These are phyloP conservation scores for slime mould (Dictyostelium discoideum) DNA, from an alignment of 78 protist genomes.

Conservation along the genomic window DNA sequence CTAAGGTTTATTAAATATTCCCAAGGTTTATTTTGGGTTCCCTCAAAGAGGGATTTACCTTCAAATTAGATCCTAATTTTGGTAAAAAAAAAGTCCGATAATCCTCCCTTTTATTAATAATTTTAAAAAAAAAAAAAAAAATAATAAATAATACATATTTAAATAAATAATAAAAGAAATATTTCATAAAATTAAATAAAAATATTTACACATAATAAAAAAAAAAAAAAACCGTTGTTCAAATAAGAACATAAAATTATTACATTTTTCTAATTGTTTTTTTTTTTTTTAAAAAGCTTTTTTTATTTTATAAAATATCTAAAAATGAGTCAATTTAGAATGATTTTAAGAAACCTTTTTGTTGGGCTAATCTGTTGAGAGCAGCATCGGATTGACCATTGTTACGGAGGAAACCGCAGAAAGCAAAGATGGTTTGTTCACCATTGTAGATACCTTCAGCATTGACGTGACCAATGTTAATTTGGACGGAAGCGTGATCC, in stretches of 20 bases:
- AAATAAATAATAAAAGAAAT: too few relatives aligned
- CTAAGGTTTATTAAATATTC: too few relatives aligned
- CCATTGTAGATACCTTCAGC: constrained; percentile 90
- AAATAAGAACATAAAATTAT: not conserved
- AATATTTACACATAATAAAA: too few relatives aligned
- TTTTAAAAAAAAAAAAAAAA: too few relatives aligned
- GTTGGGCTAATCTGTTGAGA: constrained; percentile 86
- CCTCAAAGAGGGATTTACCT: too few relatives aligned
- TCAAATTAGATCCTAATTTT: too few relatives aligned
- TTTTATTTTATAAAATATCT: not conserved
- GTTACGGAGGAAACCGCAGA: constrained; percentile 91
- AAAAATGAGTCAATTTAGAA: constrained; percentile 31
- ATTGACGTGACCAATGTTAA: constrained; percentile 95
- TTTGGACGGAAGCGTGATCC: constrained; percentile 97
- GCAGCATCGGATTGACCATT: constrained; percentile 88
- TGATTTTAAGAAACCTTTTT: constrained; percentile 83
- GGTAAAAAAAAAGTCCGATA: too few relatives aligned
- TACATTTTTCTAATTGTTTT: not conserved
- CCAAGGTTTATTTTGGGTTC: too few relatives aligned
- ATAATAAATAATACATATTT: too few relatives aligned
- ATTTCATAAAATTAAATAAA: too few relatives aligned
- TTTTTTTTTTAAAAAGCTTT: not conserved
- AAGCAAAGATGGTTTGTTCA: constrained; percentile 84
- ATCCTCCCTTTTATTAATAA: too few relatives aligned
- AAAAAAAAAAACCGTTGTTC: not conserved